Evolutionary conservation across 352 stramenopile genomes (phyloP).

Genomic region (Globisporangium acanthophoron): DNA sequence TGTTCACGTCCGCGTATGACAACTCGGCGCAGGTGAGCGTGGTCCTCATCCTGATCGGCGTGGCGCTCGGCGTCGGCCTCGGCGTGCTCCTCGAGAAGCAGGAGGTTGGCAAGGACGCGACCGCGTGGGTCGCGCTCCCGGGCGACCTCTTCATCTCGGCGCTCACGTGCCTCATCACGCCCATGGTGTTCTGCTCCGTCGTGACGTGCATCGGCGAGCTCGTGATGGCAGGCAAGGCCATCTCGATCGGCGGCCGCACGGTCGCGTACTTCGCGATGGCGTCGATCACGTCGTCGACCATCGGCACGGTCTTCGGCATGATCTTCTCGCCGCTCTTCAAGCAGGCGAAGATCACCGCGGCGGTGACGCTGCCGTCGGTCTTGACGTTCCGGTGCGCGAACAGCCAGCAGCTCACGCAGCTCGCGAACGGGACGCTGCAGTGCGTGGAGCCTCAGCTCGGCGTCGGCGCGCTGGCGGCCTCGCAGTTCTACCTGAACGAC

Average conservation of each 20-base stretch:
- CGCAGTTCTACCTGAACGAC: conserved; percentile 55
- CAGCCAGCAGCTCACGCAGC: conserved; percentile 31
- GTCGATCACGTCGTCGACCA: conserved; percentile 23
- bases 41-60: conserved; percentile 16
- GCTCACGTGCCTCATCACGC: conserved; percentile 43
- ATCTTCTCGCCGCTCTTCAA: conserved; percentile 24
- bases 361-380: conserved; percentile 12
- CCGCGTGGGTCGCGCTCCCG: conserved; percentile 25
- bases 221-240: conserved; percentile 28
- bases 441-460: conserved; percentile 39
- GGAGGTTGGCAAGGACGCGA: conserved; percentile 12
- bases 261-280: conserved; percentile 20
- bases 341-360: background rate
- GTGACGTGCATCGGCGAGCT: conserved; percentile 27
- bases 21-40: conserved; percentile 14
- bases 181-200: conserved; percentile 37
- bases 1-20: conserved; percentile 13
- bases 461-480: conserved; percentile 5
- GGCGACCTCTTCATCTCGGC: conserved; percentile 33
- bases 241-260: conserved; percentile 28
- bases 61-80: conserved; percentile 18
- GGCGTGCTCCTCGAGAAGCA: conserved; percentile 21
- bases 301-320: conserved; percentile 25
- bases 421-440: conserved; percentile 25
- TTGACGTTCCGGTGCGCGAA: conserved; percentile 46